Conservation (phyloP, 1,139 yeast species). For the Groenewaldozyma sp. region DNA sequence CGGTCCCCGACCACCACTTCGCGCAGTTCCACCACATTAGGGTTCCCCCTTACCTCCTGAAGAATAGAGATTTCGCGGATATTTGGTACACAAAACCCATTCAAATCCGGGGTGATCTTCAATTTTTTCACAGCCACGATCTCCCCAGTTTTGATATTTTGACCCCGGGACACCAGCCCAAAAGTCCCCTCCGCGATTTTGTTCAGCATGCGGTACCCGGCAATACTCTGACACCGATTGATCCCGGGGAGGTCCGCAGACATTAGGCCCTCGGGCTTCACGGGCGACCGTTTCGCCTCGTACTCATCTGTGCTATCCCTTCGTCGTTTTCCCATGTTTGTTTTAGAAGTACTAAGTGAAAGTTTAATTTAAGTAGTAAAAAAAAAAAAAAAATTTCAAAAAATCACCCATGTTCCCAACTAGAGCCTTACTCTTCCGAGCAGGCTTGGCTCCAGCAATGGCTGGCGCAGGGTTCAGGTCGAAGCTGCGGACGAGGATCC, state of each 20-base stretch:
- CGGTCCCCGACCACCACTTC: slow-evolving; percentile 48
- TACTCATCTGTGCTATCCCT: too few relatives aligned
- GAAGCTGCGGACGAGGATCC: too few relatives aligned
- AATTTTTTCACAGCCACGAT: slow-evolving; percentile 53
- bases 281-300: not conserved
- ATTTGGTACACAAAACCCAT: slow-evolving; percentile 79
- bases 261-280: not conserved
- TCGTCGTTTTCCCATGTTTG: too few relatives aligned
- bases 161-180: slow-evolving; percentile 43
- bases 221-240: not conserved
- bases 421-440: too few relatives aligned
- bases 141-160: slow-evolving; percentile 41
- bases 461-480: too few relatives aligned
- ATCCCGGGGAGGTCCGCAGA: slow-evolving; percentile 4
- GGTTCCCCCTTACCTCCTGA: slow-evolving; percentile 45
- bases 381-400: too few relatives aligned
- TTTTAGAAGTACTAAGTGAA: too few relatives aligned
- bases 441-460: too few relatives aligned
- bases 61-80: slow-evolving; percentile 71
- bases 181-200: slow-evolving; percentile 38
- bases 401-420: too few relatives aligned
- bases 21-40: slow-evolving; percentile 55
- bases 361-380: too few relatives aligned
- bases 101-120: slow-evolving; percentile 40
- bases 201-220: slow-evolving; percentile 19